These are phyloP conservation scores for Fusarium sp. DNA, from an alignment of 2,329 filamentous ascomycete genomes.

Conservation along the genomic window DNA sequence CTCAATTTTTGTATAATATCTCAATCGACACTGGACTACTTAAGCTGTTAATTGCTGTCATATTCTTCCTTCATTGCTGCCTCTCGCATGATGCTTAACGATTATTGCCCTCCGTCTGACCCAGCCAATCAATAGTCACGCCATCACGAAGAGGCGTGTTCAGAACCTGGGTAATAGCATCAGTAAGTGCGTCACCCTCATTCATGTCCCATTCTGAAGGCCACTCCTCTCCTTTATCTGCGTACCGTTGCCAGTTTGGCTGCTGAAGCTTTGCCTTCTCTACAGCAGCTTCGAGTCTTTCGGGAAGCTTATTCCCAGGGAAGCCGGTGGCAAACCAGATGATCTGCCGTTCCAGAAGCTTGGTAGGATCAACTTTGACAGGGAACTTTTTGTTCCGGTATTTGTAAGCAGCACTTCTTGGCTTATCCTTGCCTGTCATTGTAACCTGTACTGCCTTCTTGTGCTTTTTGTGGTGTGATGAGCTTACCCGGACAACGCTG, in stretches of 20 bases:
- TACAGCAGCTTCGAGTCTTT: background rate
- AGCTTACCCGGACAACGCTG: too few relatives aligned
- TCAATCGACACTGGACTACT: too few relatives aligned
- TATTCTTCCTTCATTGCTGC: too few relatives aligned
- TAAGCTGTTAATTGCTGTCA: too few relatives aligned
- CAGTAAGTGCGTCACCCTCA: background rate
- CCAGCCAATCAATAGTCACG: background rate
- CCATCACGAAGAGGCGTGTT: background rate
- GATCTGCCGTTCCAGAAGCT: background rate
- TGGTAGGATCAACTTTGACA: accelerated
- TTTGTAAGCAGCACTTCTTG: background rate
- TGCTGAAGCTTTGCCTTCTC: background rate
- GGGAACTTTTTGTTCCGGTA: background rate
- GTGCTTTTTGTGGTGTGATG: too few relatives aligned
- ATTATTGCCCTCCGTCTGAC: background rate
- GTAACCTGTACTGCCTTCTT: too few relatives aligned
- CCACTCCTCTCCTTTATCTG: background rate
- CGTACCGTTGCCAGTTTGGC: background rate
- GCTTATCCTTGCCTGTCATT: background rate
- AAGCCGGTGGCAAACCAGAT: background rate
- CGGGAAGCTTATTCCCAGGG: background rate
- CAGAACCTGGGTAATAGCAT: background rate
- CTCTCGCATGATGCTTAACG: too few relatives aligned
- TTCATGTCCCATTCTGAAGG: background rate
- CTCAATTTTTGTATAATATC: too few relatives aligned